Percentiles rank a stretch among this genome's conserved stretches.
phyloP scores from a whole-genome alignment of 768 basidiomycete species.

The Mycena rosella region DNA sequence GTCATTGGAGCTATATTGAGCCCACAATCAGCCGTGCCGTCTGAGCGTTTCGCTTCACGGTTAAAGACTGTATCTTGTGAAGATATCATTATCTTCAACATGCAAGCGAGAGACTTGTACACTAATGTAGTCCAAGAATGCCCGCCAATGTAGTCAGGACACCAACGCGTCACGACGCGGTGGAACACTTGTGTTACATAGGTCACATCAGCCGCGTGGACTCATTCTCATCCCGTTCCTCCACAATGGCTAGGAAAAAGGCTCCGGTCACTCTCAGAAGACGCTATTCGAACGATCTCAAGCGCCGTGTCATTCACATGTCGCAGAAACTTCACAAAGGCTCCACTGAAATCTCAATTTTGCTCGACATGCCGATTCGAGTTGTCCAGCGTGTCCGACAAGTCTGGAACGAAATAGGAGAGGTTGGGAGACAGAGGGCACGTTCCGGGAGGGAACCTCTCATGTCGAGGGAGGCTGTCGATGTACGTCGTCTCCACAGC shows the following conservation, averaged over 20 bases:
- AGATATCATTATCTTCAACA: too few relatives aligned
- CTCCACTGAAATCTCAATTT: slow-evolving; percentile 33
- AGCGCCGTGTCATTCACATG: slow-evolving; percentile 38
- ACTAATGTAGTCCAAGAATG: too few relatives aligned
- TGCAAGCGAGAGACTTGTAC: too few relatives aligned
- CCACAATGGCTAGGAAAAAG: slow-evolving; percentile 5
- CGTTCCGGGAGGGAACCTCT: slow-evolving; percentile 30
- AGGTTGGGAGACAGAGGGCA: slow-evolving; percentile 28
- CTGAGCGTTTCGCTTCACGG: too few relatives aligned
- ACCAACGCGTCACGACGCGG: too few relatives aligned
- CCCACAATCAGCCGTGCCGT: too few relatives aligned
- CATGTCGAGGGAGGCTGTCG: slow-evolving; percentile 29
- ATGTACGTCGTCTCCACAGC: slow-evolving; percentile 5
- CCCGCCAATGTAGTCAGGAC: too few relatives aligned
- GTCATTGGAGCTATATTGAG: too few relatives aligned
- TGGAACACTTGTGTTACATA: too few relatives aligned
- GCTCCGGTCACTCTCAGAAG: slow-evolving; percentile 19
- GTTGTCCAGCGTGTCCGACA: slow-evolving; percentile 38
- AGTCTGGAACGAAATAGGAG: slow-evolving; percentile 36
- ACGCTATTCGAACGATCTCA: slow-evolving; percentile 40
- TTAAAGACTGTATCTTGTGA: too few relatives aligned
- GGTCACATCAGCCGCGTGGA: too few relatives aligned
- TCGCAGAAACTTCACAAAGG: slow-evolving; percentile 26
- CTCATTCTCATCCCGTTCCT: not conserved
- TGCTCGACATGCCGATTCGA: slow-evolving; percentile 40